Evolutionary conservation across 306 rosid species (phyloP).

Genomic region (Cucumis cinereus): DNA sequence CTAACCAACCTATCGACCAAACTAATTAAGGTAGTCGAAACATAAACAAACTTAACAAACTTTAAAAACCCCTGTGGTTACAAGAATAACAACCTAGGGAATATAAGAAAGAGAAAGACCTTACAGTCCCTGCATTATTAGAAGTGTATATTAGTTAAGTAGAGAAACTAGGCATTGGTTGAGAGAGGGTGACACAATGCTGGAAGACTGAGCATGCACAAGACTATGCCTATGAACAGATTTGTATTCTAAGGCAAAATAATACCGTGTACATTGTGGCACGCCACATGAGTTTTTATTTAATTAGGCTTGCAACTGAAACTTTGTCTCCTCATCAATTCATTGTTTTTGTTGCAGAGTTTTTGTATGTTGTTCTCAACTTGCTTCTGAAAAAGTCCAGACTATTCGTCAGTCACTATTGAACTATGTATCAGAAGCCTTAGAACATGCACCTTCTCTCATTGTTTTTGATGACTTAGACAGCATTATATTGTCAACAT

Average conservation of each 20-base stretch:
- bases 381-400: constrained; percentile 61
- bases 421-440: constrained; percentile 60
- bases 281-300: neutral
- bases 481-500: constrained; percentile 49
- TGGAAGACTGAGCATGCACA: neutral
- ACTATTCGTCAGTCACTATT: constrained; percentile 51
- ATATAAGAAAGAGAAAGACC: too few species aligned
- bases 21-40: too few species aligned
- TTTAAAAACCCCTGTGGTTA: too few species aligned
- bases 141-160: neutral
- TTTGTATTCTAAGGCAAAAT: neutral
- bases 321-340: constrained; percentile 11
- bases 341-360: constrained; percentile 36
- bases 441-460: constrained; percentile 84
- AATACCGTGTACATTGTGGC: neutral
- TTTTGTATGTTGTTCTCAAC: constrained; percentile 68
- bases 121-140: too few species aligned
- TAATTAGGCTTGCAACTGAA: neutral
- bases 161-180: neutral
- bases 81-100: too few species aligned
- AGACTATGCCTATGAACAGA: neutral
- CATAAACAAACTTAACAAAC: too few species aligned
- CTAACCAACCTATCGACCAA: too few species aligned
- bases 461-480: constrained; percentile 84
- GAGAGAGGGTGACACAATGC: neutral